phyloP scores from a whole-genome alignment of 1,284 basidiomycete genomes.

The Pterulicium gracile region DNA sequence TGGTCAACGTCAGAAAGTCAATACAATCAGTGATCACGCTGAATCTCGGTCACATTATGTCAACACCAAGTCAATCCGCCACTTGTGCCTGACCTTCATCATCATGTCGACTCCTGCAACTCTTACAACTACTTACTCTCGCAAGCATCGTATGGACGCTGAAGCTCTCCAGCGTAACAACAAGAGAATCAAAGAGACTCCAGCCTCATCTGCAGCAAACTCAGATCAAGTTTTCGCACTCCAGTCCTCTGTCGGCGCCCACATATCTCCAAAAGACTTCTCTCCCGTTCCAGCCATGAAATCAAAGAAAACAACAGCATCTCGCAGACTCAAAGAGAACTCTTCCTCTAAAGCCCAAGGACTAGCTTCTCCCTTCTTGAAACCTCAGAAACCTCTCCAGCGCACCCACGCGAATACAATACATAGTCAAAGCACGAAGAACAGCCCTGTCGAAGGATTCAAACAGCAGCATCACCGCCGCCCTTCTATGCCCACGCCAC shows the following conservation, averaged over 20 bases:
- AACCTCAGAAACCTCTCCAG: neutral
- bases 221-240: neutral
- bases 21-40: neutral
- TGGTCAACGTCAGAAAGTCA: neutral
- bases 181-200: neutral
- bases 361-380: neutral
- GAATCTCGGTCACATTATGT: neutral
- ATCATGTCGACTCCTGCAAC: neutral
- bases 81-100: neutral
- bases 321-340: neutral
- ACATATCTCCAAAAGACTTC: neutral
- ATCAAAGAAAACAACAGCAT: neutral
- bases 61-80: too few relatives aligned
- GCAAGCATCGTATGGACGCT: neutral
- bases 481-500: neutral
- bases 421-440: neutral
- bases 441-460: neutral
- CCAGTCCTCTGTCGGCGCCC: neutral
- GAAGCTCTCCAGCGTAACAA: neutral
- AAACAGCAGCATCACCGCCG: neutral
- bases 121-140: neutral
- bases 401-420: neutral
- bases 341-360: neutral
- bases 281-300: neutral
- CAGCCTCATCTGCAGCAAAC: neutral